Percentiles rank a stretch among this genome's conserved stretches.
Conservation (phyloP, 345 rosid species). For the Sonneratia caseolaris region DNA sequence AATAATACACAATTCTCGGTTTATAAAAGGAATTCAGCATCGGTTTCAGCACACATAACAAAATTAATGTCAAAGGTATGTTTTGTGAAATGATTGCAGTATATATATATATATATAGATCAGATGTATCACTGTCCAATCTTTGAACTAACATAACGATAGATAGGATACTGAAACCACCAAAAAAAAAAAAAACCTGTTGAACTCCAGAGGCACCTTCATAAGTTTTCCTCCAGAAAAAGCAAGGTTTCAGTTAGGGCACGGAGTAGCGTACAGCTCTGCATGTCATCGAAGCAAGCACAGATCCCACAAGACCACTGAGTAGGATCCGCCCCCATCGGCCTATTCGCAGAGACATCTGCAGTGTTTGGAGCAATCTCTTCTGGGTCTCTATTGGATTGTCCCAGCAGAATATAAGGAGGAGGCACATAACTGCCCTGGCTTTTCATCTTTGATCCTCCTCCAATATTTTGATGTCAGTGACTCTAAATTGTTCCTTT, state of each 20-base stretch:
- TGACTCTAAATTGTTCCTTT: background rate
- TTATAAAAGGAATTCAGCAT: too few species aligned
- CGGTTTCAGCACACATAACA: background rate
- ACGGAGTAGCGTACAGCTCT: slow-evolving; percentile 93
- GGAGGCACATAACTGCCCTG: slow-evolving; percentile 66
- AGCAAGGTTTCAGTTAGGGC: slow-evolving; percentile 46
- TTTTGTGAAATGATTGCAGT: background rate
- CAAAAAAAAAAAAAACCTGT: background rate
- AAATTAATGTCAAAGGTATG: background rate
- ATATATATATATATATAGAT: background rate
- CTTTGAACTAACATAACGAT: too few species aligned
- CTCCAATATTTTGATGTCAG: background rate
- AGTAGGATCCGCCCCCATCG: slow-evolving; percentile 14
- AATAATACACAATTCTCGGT: background rate
- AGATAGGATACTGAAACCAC: too few species aligned
- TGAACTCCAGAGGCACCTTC: slow-evolving; percentile 50
- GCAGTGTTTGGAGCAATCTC: slow-evolving; percentile 23
- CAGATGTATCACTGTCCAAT: too few species aligned
- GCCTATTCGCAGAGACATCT: slow-evolving; percentile 12
- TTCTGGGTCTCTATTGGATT: slow-evolving; percentile 38
- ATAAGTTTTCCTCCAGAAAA: slow-evolving; percentile 29
- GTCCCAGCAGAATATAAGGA: slow-evolving; percentile 57
- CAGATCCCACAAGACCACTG: slow-evolving; percentile 97
- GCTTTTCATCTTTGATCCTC: slow-evolving; percentile 31
- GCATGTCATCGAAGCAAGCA: slow-evolving; percentile 94